phyloP scores from a whole-genome alignment of 129 eudicot species.

The Apium graveolens region DNA sequence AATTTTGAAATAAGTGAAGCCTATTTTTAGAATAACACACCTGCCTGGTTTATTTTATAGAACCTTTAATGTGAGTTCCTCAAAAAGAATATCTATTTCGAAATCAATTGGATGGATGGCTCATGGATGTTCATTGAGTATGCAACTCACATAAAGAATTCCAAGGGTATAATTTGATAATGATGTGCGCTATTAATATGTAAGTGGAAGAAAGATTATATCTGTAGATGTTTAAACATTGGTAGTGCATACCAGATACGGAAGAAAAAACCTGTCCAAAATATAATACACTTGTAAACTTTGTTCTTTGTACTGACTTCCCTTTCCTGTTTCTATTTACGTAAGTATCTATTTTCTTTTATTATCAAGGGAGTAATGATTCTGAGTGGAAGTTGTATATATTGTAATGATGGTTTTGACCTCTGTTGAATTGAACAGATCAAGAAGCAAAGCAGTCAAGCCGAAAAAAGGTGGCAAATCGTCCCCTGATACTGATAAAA shows the following conservation, averaged over 20 bases:
- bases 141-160: background rate
- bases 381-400: background rate
- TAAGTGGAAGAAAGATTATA: background rate
- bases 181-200: background rate
- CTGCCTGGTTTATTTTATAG: background rate
- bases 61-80: background rate
- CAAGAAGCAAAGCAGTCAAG: background rate
- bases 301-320: background rate
- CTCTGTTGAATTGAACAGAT: background rate
- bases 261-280: background rate
- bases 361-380: background rate
- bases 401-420: background rate
- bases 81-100: background rate
- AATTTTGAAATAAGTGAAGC: background rate
- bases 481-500: background rate
- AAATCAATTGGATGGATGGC: background rate
- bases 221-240: background rate
- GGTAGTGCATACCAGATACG: background rate
- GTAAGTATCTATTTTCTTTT: background rate
- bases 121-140: background rate
- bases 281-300: background rate
- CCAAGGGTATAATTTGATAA: background rate
- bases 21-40: background rate
- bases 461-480: background rate
- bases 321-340: background rate